Percentiles rank a stretch among this genome's conserved stretches.
phyloP scores from a whole-genome alignment of 2,329 filamentous ascomycete genomes.

The Diaporthe vaccinii region DNA sequence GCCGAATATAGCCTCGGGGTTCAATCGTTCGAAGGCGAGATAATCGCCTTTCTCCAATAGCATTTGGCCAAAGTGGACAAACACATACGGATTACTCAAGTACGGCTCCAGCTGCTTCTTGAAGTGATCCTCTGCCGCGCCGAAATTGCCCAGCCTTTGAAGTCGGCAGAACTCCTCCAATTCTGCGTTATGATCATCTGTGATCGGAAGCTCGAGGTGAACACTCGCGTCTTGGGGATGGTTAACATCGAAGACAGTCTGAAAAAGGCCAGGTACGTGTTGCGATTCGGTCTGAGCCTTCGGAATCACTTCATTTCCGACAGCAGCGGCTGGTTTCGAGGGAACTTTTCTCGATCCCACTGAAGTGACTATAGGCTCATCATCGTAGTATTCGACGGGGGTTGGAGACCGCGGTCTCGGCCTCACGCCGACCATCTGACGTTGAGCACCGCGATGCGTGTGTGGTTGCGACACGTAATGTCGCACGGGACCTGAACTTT shows the following conservation, averaged over 20 bases:
- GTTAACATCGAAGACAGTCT: conserved; percentile 10
- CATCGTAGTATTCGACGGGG: neutral
- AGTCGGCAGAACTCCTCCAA: neutral
- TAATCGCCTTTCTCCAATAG: conserved; percentile 11
- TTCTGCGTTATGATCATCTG: neutral
- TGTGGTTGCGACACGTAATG: neutral
- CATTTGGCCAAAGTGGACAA: conserved; percentile 12
- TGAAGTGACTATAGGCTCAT: neutral
- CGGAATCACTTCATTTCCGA: fast-evolving
- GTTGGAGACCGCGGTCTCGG: neutral
- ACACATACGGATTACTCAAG: neutral
- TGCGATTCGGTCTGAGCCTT: neutral
- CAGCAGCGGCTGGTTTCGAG: neutral
- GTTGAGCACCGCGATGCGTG: neutral
- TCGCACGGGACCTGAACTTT: neutral
- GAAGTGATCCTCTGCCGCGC: neutral
- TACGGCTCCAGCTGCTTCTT: neutral
- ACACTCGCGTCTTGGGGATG: conserved; percentile 1
- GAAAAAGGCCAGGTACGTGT: conserved; percentile 1
- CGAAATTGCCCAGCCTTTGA: neutral
- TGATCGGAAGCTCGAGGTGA: conserved; percentile 9
- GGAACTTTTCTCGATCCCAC: neutral
- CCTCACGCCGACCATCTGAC: neutral
- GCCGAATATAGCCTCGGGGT: neutral
- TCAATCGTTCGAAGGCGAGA: neutral